Evolutionary conservation across 768 basidiomycete genomes (phyloP), one percentile per base, ranked within the genome.

Genomic region (Agaricus sinodeliciosus): DNA sequence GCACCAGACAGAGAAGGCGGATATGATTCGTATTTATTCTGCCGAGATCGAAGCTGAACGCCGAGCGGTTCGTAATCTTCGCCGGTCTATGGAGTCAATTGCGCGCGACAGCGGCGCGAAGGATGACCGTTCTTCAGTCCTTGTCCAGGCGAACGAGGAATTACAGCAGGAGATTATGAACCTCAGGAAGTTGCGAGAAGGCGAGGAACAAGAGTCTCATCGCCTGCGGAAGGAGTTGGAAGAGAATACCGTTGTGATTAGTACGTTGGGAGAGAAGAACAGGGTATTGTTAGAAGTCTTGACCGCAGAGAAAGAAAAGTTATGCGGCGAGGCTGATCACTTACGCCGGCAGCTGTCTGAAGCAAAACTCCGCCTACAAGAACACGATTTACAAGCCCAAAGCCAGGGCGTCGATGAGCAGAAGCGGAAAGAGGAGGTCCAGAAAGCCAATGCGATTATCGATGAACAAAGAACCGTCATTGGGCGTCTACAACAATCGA

Each of bases 401-500:
- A 28, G n/a, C 28, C 40, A 18, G 4, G 37, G 4, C 19, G 36
- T 9, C 1, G 47, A 44, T 22, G 54, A 48, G 22, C 31, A 41
- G 19, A 49, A 44, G 18, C 9, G n/a, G 43, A 16, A 55, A 9
- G 36, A 36, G 8, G 36, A 50, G 9, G 3, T 50, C 2, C 40
- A 50, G 40, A 50, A 28, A 19, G 28, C 41, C 4, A 16, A 19
- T 18, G 26, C 40, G 11, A 50, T 40, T 18, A 39, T 50, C 18
- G 41, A 34, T 2, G 49, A 50, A 27, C 49, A 50, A 22, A 50
- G 42, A 41, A 18, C 40, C 0, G 49, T 50, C 28, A 50, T 50
- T 22, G 49, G 2, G 4, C 49, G 49, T 50, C 28, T 50, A 16
- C 49, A 50, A 25, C 41, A 50, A 5, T 31, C 49, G 5, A 13